phyloP scores from a whole-genome alignment of 768 basidiomycete genomes.

The Tephrocybe sp. region DNA sequence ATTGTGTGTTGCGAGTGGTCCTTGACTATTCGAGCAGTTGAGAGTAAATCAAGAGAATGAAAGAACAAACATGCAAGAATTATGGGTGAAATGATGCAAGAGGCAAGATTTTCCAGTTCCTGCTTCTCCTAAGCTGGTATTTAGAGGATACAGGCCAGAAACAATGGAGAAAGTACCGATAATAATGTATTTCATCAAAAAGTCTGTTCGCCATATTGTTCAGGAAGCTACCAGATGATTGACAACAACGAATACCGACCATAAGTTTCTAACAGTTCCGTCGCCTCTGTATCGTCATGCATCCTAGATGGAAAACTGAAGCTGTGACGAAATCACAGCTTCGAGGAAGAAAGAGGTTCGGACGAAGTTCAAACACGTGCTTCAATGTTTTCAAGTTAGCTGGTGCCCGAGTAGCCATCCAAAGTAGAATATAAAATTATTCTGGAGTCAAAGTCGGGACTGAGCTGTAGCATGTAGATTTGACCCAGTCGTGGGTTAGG shows the following conservation, averaged over 20 bases:
- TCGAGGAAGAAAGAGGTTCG: not conserved
- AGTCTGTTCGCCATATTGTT: constrained; percentile 56
- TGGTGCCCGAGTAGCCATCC: too few species aligned
- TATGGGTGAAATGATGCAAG: constrained; percentile 94
- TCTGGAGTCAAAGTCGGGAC: too few species aligned
- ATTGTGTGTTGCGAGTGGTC: constrained; percentile 97
- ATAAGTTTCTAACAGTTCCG: constrained; percentile 92
- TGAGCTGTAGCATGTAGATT: too few species aligned
- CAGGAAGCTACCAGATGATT: not conserved
- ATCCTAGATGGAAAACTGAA: constrained; percentile 31
- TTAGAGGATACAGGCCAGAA: constrained; percentile 10
- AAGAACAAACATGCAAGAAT: constrained; percentile 71
- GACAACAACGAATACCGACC: constrained; percentile 43
- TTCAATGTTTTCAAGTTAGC: too few species aligned
- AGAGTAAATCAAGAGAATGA: constrained; percentile 1
- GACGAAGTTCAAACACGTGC: constrained; percentile 6
- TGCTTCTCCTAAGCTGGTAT: constrained; percentile 70
- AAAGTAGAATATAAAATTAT: too few species aligned
- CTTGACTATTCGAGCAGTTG: constrained; percentile 61
- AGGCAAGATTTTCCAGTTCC: constrained; percentile 97
- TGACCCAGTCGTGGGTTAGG: too few species aligned
- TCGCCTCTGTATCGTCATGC: constrained; percentile 78
- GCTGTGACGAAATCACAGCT: constrained; percentile 10
- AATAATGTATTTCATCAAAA: constrained; percentile 97
- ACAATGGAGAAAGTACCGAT: constrained; percentile 58